Evolutionary conservation across 2,329 filamentous ascomycete species (phyloP).

Genomic region (Penicillium olsonii): DNA sequence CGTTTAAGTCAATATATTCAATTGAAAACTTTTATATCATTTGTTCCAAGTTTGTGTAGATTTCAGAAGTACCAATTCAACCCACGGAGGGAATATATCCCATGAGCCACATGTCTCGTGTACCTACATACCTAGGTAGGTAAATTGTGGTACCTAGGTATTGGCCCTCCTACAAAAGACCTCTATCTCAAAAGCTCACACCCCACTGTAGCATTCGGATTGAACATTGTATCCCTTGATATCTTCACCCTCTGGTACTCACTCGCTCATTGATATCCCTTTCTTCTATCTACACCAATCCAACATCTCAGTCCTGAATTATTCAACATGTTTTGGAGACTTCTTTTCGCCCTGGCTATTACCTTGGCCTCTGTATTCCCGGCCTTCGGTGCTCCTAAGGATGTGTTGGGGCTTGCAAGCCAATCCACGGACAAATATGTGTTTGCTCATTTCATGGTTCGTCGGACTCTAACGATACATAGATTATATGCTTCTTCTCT

Average conservation of each 20-base stretch:
- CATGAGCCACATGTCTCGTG: no score
- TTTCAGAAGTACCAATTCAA: no score
- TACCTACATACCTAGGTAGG: no score
- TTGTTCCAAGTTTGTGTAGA: no score
- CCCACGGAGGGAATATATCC: no score
- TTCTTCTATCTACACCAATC: no score
- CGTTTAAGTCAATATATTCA: no score
- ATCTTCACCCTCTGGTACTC: no score
- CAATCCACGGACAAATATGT: background rate
- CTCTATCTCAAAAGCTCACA: background rate
- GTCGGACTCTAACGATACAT: background rate
- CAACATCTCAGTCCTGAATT: background rate
- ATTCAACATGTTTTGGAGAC: slow-evolving; percentile 1
- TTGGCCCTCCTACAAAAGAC: background rate
- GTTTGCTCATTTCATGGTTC: slow-evolving; percentile 10
- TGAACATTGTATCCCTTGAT: background rate
- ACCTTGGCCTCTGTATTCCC: background rate
- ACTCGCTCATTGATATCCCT: no score
- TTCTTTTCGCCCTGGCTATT: background rate
- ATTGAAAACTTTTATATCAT: no score
- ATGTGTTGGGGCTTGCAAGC: background rate
- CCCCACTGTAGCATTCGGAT: slow-evolving; percentile 4
- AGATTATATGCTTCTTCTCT: background rate
- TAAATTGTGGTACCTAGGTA: no score
- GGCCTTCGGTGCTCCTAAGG: background rate